Evolutionary conservation across 495 filamentous ascomycete genomes (phyloP).

Genomic region (Lophium mytilinum): DNA sequence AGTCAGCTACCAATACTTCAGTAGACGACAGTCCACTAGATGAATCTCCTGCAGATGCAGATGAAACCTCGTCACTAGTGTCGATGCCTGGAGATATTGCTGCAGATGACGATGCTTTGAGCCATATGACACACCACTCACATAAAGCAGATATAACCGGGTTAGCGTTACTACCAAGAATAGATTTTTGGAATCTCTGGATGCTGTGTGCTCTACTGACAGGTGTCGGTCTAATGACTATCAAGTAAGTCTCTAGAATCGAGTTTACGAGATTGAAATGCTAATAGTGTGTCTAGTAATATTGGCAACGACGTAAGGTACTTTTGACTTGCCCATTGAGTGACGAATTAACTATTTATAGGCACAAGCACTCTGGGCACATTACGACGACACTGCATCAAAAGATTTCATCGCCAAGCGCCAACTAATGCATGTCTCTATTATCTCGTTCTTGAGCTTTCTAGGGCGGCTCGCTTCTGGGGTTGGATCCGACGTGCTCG

Average conservation of each 20-base stretch:
- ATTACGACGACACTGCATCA: conserved; percentile 66
- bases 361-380: conserved; percentile 62
- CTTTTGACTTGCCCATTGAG: neutral
- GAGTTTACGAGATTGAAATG: neutral
- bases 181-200: conserved; percentile 90
- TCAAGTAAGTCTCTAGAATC: conserved; percentile 62
- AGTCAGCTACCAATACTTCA: conserved; percentile 22
- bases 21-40: conserved; percentile 18
- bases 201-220: conserved; percentile 77
- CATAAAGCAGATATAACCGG: conserved; percentile 87
- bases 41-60: conserved; percentile 34
- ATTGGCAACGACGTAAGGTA: conserved; percentile 74
- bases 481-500: conserved; percentile 81
- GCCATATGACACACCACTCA: conserved; percentile 50
- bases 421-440: conserved; percentile 89
- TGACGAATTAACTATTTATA: neutral
- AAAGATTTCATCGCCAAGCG: conserved; percentile 69
- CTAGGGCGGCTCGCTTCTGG: conserved; percentile 71
- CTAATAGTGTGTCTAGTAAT: conserved; percentile 50
- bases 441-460: conserved; percentile 81
- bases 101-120: conserved; percentile 37
- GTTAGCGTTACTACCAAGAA: conserved; percentile 58
- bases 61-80: conserved; percentile 82
- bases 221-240: conserved; percentile 95
- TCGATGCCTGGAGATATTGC: conserved; percentile 43